These are phyloP conservation scores for Candida freyschussii DNA, from an alignment of 1,139 yeast species.

Conservation along the genomic window DNA sequence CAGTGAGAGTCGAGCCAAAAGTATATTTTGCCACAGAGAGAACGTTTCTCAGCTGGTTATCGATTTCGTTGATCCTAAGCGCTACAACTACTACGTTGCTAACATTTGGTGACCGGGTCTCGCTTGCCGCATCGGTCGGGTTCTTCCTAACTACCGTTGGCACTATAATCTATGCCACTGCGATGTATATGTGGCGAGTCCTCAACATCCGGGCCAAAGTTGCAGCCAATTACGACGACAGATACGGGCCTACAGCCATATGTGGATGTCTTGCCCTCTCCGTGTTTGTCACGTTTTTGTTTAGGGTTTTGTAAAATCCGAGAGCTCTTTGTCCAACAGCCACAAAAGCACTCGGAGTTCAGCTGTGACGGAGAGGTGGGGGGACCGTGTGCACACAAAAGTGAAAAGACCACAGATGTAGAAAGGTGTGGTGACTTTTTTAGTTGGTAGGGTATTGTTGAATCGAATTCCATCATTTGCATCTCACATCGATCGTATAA, in stretches of 20 bases:
- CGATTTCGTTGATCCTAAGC: conserved; percentile 66
- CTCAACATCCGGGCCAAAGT: conserved; percentile 75
- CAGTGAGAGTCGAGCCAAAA: conserved; percentile 79
- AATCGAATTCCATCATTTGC: too few relatives aligned
- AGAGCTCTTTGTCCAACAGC: neutral
- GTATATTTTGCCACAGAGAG: conserved; percentile 83
- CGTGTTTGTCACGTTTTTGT: conserved; percentile 63
- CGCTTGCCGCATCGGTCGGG: conserved; percentile 84
- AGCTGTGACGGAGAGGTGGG: too few relatives aligned
- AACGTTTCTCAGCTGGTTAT: conserved; percentile 73
- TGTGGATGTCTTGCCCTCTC: conserved; percentile 72
- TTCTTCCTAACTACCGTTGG: conserved; percentile 77
- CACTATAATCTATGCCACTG: conserved; percentile 70
- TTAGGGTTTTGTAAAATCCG: too few relatives aligned
- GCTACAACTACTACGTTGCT: conserved; percentile 69
- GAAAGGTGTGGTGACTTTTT: too few relatives aligned
- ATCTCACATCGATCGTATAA: too few relatives aligned
- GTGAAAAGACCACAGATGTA: too few relatives aligned
- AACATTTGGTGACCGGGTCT: conserved; percentile 60
- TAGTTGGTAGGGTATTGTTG: too few relatives aligned
- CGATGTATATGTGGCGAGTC: conserved; percentile 77
- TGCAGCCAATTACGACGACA: conserved; percentile 83
- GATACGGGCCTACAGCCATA: conserved; percentile 78
- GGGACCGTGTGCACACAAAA: too few relatives aligned
- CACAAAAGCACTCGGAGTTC: neutral